phyloP scores from a whole-genome alignment of 805 yeast genomes.

The Komagataella ulmi region DNA sequence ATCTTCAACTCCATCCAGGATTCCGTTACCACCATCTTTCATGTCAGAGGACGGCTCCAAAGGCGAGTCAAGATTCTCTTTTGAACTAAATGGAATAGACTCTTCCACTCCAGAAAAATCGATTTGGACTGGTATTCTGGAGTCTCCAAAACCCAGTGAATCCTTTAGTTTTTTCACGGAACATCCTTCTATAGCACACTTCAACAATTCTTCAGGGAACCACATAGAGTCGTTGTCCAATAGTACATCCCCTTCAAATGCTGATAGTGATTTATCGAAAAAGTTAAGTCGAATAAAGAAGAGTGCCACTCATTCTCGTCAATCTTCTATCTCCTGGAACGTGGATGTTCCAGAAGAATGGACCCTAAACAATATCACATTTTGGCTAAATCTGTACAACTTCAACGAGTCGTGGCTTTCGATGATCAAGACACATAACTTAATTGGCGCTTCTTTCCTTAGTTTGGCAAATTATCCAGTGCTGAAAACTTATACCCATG shows the following conservation, averaged over 20 bases:
- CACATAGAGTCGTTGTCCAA: slow-evolving; percentile 1
- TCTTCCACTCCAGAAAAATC: not conserved
- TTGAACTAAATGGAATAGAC: not conserved
- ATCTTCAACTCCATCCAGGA: not conserved
- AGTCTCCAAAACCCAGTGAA: not conserved
- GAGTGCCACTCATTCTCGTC: not conserved
- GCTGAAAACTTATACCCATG: slow-evolving; percentile 18
- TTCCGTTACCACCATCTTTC: not conserved
- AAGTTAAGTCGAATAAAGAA: slow-evolving; percentile 1
- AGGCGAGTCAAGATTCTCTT: not conserved
- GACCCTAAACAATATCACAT: slow-evolving; percentile 52
- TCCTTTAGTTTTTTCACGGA: not conserved
- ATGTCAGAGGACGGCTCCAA: not conserved
- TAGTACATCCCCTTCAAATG: not conserved
- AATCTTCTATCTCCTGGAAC: slow-evolving; percentile 26
- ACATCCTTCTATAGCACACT: not conserved
- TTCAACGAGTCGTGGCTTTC: slow-evolving; percentile 69
- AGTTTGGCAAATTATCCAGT: slow-evolving; percentile 54
- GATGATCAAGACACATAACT: slow-evolving; percentile 40
- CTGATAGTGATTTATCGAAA: not conserved
- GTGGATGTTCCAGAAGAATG: slow-evolving; percentile 48
- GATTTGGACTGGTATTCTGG: not conserved
- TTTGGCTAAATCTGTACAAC: slow-evolving; percentile 56
- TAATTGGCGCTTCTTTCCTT: slow-evolving; percentile 52
- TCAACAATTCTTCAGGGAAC: not conserved